Conservation (phyloP, 1,284 basidiomycete species). For the Cystobasidium slooffiae region DNA sequence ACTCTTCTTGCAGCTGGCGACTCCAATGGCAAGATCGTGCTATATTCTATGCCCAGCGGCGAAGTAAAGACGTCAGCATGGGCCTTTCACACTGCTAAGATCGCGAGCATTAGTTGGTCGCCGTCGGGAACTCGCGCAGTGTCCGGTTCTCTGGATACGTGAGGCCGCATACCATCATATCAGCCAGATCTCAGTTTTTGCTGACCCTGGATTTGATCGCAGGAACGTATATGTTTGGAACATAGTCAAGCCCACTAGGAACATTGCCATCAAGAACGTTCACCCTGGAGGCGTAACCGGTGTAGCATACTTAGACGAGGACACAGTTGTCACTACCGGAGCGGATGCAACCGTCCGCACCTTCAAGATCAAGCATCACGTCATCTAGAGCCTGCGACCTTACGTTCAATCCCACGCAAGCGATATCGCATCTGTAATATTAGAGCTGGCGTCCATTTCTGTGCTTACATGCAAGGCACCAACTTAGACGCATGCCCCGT, state of each 20-base stretch:
- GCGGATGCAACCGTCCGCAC: slow-evolving; percentile 79
- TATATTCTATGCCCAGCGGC: slow-evolving; percentile 70
- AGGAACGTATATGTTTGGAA: slow-evolving; percentile 84
- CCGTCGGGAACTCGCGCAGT: slow-evolving; percentile 74
- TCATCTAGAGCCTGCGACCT: slow-evolving; percentile 12
- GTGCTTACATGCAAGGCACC: not conserved
- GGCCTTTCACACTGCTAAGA: slow-evolving; percentile 84
- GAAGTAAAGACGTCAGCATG: slow-evolving; percentile 74
- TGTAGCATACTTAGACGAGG: slow-evolving; percentile 75
- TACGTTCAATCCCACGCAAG: not conserved
- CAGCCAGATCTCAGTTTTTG: not conserved
- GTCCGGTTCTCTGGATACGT: slow-evolving; percentile 85
- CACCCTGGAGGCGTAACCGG: slow-evolving; percentile 78
- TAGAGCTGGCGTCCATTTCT: not conserved
- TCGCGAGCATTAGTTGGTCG: slow-evolving; percentile 79
- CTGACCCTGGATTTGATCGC: not conserved
- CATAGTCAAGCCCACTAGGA: slow-evolving; percentile 73
- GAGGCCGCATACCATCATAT: not conserved
- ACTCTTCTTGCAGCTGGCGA: slow-evolving; percentile 58
- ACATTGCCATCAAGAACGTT: slow-evolving; percentile 82
- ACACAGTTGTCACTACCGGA: slow-evolving; percentile 72
- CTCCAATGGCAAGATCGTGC: slow-evolving; percentile 76
- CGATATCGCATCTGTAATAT: not conserved
- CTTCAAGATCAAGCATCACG: slow-evolving; percentile 71
- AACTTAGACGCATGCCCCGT: not conserved